These are phyloP conservation scores for Bisporella sp. DNA, from an alignment of 2,329 filamentous ascomycete genomes.

Conservation along the genomic window DNA sequence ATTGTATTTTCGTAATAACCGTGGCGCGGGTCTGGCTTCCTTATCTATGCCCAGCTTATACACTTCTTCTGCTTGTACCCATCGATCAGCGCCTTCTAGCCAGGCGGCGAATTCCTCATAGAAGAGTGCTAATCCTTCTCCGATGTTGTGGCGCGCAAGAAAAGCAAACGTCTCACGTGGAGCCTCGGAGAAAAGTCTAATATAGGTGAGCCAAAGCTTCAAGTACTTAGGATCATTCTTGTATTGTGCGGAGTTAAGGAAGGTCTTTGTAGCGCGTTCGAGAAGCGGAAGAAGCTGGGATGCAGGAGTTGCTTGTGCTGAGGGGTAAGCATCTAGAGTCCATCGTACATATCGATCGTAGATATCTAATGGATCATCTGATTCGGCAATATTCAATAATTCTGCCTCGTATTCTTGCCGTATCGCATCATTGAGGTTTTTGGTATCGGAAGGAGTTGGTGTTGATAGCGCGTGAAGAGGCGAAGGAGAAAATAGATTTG, in stretches of 20 bases:
- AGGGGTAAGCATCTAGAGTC: conserved; percentile 92
- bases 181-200: conserved; percentile 86
- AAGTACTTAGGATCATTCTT: conserved; percentile 93
- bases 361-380: conserved; percentile 89
- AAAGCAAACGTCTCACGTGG: conserved; percentile 91
- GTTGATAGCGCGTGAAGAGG: conserved; percentile 50
- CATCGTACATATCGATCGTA: conserved; percentile 97
- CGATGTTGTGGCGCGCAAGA: conserved; percentile 79
- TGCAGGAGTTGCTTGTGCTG: conserved; percentile 82
- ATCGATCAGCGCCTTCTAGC: conserved; percentile 78
- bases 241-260: conserved; percentile 80
- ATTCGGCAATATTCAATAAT: conserved; percentile 69
- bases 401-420: conserved; percentile 84
- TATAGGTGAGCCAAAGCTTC: conserved; percentile 90
- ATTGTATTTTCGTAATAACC: conserved; percentile 80
- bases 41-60: conserved; percentile 85
- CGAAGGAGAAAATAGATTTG: conserved; percentile 68
- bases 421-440: conserved; percentile 71
- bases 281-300: conserved; percentile 86
- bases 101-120: conserved; percentile 96
- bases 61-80: conserved; percentile 89
- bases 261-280: conserved; percentile 86
- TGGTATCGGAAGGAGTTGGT: conserved; percentile 64
- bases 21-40: conserved; percentile 74
- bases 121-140: conserved; percentile 80